Evolutionary conservation across 2,329 filamentous ascomycete genomes (phyloP).

Genomic region (Fusarium virguliforme): DNA sequence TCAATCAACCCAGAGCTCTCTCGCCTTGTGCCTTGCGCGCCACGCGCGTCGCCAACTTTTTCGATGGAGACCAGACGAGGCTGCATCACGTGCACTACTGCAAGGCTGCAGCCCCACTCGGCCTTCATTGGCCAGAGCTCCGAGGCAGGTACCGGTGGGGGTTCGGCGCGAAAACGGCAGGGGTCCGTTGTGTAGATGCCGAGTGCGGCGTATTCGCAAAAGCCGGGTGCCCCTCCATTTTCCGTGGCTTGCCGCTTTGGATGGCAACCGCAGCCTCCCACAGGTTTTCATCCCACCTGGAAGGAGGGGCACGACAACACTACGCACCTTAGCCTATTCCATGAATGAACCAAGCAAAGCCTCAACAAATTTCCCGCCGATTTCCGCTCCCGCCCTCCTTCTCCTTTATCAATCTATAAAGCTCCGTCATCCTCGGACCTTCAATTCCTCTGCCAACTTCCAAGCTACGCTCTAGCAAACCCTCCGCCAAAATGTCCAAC

Average conservation of each 20-base stretch:
- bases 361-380: constrained; percentile 47
- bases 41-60: constrained; percentile 52
- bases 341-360: constrained; percentile 21
- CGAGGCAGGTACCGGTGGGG: constrained; percentile 46
- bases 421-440: constrained; percentile 23
- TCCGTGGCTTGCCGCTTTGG: constrained; percentile 40
- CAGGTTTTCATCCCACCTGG: constrained; percentile 10
- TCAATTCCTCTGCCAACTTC: constrained; percentile 18
- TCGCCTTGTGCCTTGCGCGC: constrained; percentile 44
- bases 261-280: constrained; percentile 18
- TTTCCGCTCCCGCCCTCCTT: constrained; percentile 33
- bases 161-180: constrained; percentile 26
- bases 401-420: constrained; percentile 37
- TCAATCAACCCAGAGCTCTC: constrained; percentile 42
- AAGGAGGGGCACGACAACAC: constrained; percentile 33
- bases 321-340: constrained; percentile 23
- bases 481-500: constrained; percentile 75
- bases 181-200: constrained; percentile 38
- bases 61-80: constrained; percentile 43
- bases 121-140: constrained; percentile 21
- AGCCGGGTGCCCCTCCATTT: constrained; percentile 50
- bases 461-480: constrained; percentile 15
- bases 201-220: constrained; percentile 49
- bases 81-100: constrained; percentile 46
- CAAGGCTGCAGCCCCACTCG: constrained; percentile 27